Conservation (phyloP, 345 rosid genomes). For the Hypericum androsaemum region DNA sequence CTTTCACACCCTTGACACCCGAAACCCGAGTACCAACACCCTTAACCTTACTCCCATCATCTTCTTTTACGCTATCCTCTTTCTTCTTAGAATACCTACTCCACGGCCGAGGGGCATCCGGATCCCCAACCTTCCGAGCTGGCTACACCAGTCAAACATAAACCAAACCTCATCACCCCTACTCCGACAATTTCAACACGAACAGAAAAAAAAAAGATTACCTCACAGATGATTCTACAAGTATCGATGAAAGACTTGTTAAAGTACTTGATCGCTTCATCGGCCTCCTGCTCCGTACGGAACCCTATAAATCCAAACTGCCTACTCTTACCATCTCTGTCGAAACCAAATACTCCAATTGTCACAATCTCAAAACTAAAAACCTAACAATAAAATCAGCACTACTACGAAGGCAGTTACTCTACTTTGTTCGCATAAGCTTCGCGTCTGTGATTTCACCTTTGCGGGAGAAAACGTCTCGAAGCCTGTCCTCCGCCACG, state of each 20-base stretch:
- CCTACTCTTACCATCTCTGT: slow-evolving; percentile 74
- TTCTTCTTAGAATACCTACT: slow-evolving; percentile 61
- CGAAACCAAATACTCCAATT: neutral
- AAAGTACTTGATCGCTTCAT: slow-evolving; percentile 71
- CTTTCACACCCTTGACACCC: slow-evolving; percentile 14
- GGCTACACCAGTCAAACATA: slow-evolving; percentile 27
- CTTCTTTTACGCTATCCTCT: slow-evolving; percentile 21
- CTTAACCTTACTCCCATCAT: slow-evolving; percentile 6
- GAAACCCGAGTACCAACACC: slow-evolving; percentile 13
- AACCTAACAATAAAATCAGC: neutral
- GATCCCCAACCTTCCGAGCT: slow-evolving; percentile 69
- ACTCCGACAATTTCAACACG: neutral
- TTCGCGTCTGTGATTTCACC: too few relatives aligned
- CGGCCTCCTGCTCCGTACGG: slow-evolving; percentile 60
- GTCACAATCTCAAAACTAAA: neutral
- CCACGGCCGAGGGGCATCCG: slow-evolving; percentile 69
- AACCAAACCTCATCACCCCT: neutral
- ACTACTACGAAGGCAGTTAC: neutral
- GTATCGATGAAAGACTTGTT: slow-evolving; percentile 59
- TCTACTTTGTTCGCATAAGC: slow-evolving; percentile 52
- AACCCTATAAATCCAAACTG: slow-evolving; percentile 83
- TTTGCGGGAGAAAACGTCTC: too few relatives aligned
- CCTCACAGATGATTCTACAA: slow-evolving; percentile 67
- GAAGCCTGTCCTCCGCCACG: too few relatives aligned
- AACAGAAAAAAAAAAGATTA: slow-evolving; percentile 14